These are phyloP conservation scores for Tricladium varicosporioides DNA, from an alignment of 2,329 filamentous ascomycete genomes.

Conservation along the genomic window DNA sequence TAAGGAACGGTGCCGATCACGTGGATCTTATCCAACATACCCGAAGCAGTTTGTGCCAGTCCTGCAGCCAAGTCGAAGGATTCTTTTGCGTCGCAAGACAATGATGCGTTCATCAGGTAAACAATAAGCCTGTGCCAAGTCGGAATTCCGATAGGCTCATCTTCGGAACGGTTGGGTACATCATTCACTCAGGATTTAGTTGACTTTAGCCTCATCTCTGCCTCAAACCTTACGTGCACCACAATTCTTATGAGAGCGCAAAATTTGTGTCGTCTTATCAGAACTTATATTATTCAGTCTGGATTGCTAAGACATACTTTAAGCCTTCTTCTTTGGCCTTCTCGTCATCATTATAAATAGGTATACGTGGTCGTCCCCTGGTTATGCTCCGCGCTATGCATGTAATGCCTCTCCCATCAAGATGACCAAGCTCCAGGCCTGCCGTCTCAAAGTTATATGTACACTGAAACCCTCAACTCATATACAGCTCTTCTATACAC, in stretches of 20 bases:
- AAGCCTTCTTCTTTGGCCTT: neutral
- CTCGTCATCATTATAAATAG: neutral
- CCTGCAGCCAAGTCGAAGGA: neutral
- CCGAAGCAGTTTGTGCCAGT: neutral
- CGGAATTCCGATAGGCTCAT: too few relatives aligned
- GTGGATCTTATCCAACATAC: neutral
- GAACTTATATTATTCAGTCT: neutral
- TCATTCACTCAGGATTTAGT: too few relatives aligned
- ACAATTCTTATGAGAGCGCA: neutral
- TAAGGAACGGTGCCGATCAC: neutral
- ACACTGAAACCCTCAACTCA: slow-evolving; percentile 15
- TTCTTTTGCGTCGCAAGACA: neutral
- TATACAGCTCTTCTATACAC: neutral
- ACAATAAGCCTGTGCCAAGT: too few relatives aligned
- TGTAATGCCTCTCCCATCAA: slow-evolving; percentile 5
- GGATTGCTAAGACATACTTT: neutral
- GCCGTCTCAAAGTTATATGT: slow-evolving; percentile 20
- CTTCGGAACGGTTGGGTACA: too few relatives aligned
- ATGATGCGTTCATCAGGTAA: neutral
- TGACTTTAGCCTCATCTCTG: too few relatives aligned
- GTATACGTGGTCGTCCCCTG: slow-evolving; percentile 4
- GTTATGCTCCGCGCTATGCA: slow-evolving; percentile 21
- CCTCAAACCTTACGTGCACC: too few relatives aligned
- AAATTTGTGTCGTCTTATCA: too few relatives aligned
- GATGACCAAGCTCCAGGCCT: slow-evolving; percentile 25